phyloP scores from a whole-genome alignment of 768 basidiomycete genomes.

The Vararia minispora region DNA sequence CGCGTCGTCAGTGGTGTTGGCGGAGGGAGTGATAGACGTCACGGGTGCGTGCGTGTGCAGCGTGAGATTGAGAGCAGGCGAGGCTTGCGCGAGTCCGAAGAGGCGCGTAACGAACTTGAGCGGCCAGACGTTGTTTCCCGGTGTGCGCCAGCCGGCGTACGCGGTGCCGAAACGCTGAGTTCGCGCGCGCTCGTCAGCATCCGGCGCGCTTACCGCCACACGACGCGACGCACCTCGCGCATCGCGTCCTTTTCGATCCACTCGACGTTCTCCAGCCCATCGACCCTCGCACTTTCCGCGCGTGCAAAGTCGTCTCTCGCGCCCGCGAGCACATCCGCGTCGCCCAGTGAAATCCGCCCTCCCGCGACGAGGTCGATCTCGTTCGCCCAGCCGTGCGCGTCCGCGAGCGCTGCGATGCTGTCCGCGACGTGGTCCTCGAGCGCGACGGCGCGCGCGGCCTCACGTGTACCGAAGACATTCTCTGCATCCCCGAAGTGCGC shows the following conservation, averaged over 20 bases:
- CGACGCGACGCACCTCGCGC: constrained; percentile 26
- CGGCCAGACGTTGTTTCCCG: constrained; percentile 65
- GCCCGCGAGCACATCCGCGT: constrained; percentile 26
- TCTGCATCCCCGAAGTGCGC: constrained; percentile 30
- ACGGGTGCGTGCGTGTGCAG: constrained; percentile 73
- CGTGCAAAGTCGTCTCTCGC: constrained; percentile 37
- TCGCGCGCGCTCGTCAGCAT: too few relatives aligned
- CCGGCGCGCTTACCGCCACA: too few relatives aligned
- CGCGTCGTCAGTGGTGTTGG: constrained; percentile 4
- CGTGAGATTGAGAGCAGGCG: constrained; percentile 28
- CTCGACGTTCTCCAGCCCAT: constrained; percentile 28
- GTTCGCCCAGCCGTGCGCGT: constrained; percentile 28
- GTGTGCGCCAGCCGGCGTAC: constrained; percentile 40
- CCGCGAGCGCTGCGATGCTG: constrained; percentile 38
- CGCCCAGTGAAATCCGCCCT: constrained; percentile 38
- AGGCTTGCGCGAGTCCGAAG: constrained; percentile 31
- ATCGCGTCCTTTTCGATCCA: constrained; percentile 40
- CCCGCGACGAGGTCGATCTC: constrained; percentile 55
- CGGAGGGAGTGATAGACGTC: constrained; percentile 20
- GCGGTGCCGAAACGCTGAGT: constrained; percentile 37
- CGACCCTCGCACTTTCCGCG: constrained; percentile 41
- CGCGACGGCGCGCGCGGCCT: constrained; percentile 40
- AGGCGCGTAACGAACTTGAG: constrained; percentile 66
- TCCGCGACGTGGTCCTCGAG: constrained; percentile 48
- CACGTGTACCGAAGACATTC: constrained; percentile 33